Conservation (phyloP, 176 grass and related monocot genomes). For the Chloris gayana region DNA sequence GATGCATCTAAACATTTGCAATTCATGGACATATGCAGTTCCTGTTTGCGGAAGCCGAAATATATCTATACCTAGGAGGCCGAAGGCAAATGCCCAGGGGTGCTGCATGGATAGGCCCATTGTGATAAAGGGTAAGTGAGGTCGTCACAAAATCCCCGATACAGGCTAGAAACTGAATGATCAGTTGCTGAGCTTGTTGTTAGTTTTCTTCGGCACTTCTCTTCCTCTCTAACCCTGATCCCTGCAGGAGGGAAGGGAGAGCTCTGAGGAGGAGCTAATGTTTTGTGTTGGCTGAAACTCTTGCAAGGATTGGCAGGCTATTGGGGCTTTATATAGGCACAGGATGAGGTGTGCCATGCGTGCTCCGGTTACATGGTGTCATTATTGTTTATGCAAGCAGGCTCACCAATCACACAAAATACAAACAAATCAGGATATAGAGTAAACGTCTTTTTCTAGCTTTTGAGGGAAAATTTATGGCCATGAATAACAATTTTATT, state of each 20-base stretch:
- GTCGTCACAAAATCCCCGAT: not conserved
- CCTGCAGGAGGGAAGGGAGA: conserved; percentile 37
- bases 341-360: not conserved
- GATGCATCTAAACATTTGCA: not conserved
- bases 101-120: conserved; percentile 69
- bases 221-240: conserved; percentile 41
- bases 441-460: not conserved
- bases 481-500: not conserved
- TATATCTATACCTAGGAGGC: conserved; percentile 60
- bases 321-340: conserved; percentile 42
- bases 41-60: not conserved
- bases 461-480: not conserved
- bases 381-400: not conserved
- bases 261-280: conserved; percentile 24
- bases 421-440: not conserved
- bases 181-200: conserved; percentile 7
- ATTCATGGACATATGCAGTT: not conserved
- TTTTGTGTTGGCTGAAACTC: conserved; percentile 40
- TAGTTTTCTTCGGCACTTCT: conserved; percentile 11
- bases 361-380: not conserved
- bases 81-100: conserved; percentile 68
- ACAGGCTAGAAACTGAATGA: conserved; percentile 20
- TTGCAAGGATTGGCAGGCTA: conserved; percentile 9
- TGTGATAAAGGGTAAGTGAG: conserved; percentile 1
- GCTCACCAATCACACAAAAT: not conserved